Conservation (phyloP, 1,139 yeast genomes). For the Kurtzmaniella quercitrusa region DNA sequence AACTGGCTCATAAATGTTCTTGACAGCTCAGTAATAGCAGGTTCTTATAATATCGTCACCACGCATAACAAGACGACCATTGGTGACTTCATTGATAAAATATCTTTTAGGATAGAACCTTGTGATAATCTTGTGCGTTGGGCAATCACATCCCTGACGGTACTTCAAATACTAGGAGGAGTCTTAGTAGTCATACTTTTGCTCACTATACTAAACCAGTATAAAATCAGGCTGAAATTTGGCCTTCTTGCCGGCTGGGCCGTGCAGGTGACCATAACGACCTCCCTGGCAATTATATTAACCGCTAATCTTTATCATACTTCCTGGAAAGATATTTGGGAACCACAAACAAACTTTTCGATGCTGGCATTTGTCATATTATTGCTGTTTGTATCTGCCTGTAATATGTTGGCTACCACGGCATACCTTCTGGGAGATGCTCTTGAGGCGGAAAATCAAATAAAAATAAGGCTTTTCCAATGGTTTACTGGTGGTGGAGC, state of each 20-base stretch:
- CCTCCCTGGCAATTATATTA: conserved; percentile 48
- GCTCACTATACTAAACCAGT: conserved; percentile 50
- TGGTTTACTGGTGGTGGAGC: conserved; percentile 18
- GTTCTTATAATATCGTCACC: conserved; percentile 3
- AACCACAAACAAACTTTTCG: conserved; percentile 29
- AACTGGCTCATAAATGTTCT: not conserved
- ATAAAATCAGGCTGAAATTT: conserved; percentile 52
- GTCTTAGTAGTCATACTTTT: not conserved
- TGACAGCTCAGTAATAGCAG: not conserved
- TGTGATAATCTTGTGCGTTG: not conserved
- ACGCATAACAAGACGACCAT: conserved; percentile 4
- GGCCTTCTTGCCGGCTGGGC: conserved; percentile 64
- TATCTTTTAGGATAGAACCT: not conserved
- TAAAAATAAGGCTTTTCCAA: conserved; percentile 18
- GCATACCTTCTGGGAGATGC: conserved; percentile 10
- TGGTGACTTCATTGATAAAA: conserved; percentile 1
- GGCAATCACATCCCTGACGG: not conserved
- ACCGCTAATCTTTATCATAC: conserved; percentile 16
- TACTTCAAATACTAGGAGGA: not conserved
- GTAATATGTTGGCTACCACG: conserved; percentile 27
- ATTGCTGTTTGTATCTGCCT: conserved; percentile 27
- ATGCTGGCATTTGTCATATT: conserved; percentile 22
- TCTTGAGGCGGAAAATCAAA: conserved; percentile 11
- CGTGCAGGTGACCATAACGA: conserved; percentile 46
- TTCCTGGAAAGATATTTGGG: conserved; percentile 28